Evolutionary conservation across 23 red algal genomes (phyloP), one percentile per base, ranked within the genome.

Genomic region (Gracilaria vermiculophylla): DNA sequence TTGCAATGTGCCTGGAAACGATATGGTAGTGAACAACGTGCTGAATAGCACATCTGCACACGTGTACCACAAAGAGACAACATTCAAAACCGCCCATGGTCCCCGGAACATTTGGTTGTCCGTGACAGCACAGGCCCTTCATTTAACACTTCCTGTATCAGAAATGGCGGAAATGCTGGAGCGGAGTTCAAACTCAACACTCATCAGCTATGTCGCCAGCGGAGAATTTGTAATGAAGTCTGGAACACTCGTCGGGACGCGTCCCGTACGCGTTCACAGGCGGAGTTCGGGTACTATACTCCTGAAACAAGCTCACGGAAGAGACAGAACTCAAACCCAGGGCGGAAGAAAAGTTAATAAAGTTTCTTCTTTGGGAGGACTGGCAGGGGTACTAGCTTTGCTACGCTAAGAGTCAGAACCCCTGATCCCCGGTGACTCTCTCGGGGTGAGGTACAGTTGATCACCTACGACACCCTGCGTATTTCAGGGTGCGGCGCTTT

Each of bases 231-330:
- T n/a, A n/a, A n/a, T n/a, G n/a, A n/a, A n/a, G n/a, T n/a, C n/a
- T n/a, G n/a, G n/a, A n/a, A n/a, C n/a, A n/a, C n/a, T 54, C 51
- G 51, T 54, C 51, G 51, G 51, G 61, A 66, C 61, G 33, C 61
- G 61, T 35, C 61, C 61, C 61, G 23, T 66, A 66, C 61, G 28
- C 61, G 33, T 21, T 33, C 61, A 66, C 33, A 66, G 61, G 33
- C 61, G 61, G 33, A 66, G 25, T 66, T 66, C 33, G 61, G 61
- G 61, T 66, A 32, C 61, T 66, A n/a, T n/a, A 37, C 61, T n/a
- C 61, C 61, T 66, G 61, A 13, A 66, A 28, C 23, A 35, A 21
- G 23, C 61, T 66, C 61, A 66, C 61, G 28, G 28, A 13, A 21
- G 61, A 66, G 61, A 66, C 25, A 66, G 61, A 66, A 66, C 61